phyloP scores from a whole-genome alignment of 192 early-diverging fungal genomes.

The Coemansia sp. region DNA sequence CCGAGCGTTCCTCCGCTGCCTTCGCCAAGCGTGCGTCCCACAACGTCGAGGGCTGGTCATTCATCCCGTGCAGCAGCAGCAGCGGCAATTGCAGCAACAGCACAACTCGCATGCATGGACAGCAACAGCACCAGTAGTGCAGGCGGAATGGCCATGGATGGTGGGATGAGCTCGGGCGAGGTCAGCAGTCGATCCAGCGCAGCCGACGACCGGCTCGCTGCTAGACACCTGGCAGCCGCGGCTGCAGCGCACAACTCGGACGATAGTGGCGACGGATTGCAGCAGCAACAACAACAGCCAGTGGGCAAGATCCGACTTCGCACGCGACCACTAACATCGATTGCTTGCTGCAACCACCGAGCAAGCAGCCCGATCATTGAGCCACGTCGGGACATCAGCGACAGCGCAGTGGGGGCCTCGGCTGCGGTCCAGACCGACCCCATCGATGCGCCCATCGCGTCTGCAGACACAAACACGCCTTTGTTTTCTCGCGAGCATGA shows the following conservation, averaged over 20 bases:
- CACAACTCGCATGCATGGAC: constrained; percentile 31
- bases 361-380: constrained; percentile 22
- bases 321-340: constrained; percentile 46
- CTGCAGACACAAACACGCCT: constrained; percentile 3
- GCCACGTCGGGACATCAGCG: constrained; percentile 5
- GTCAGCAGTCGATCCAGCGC: constrained; percentile 12
- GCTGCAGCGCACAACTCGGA: neutral
- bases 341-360: constrained; percentile 19
- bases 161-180: constrained; percentile 3
- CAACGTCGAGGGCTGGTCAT: neutral
- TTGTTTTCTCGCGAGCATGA: constrained; percentile 4
- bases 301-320: constrained; percentile 42
- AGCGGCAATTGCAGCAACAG: constrained; percentile 30
- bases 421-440: neutral
- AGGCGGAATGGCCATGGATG: neutral
- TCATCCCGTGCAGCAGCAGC: constrained; percentile 32
- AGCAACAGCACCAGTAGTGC: neutral
- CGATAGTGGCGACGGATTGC: neutral
- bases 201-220: constrained; percentile 3
- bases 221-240: neutral
- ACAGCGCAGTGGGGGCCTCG: neutral
- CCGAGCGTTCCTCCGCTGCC: constrained; percentile 13
- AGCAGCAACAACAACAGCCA: constrained; percentile 8
- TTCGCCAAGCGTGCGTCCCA: neutral
- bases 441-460: constrained; percentile 2